Base-by-base conservation (phyloP, 2,329 filamentous ascomycete genomes). In the Pezicula neosporulosa region DNA sequence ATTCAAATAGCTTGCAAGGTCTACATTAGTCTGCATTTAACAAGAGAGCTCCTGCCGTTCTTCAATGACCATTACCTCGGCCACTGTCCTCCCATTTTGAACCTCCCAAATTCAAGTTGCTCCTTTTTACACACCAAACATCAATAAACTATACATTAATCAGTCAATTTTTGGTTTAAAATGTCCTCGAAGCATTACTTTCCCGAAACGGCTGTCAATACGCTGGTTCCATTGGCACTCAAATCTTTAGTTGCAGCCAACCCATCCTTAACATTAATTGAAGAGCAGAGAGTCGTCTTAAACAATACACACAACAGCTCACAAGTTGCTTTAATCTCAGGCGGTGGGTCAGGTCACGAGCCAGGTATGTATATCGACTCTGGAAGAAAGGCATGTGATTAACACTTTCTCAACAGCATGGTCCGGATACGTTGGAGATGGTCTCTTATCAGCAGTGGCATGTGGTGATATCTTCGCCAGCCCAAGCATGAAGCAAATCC, bases 391-490 rank as follows among this genome's bases (percentile, higher is more conserved):
- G 15, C 15, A 7, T 19, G 7, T 4, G 6, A 21, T 6, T 24
- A 13, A 42, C 8, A 21, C 12, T 24, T 8, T 19, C 24, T 18
- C 39, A 12, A 16, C 16, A 44, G 82, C 81, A 55, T 85, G 82
- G 77, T 72, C 79, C 2, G 82, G 82, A 49, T 86, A 85, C 59
- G 83, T 86, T 2, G 83, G 83, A 49, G 63, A 68, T 51, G 83
- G 82, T 62, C 73, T 85, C 68, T 74, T 86, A n/a, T 73, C 80
- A 2, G 81, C 81, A 4, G 77, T 81, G 5, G 82, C 82, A 4
- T 75, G 74, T 4, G 83, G 83, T 41, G 80, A 84, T 60, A 78
- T 86, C 56, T 86, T 86, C 57, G 82, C 83, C 15, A 81, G 77
- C 6, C 83, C 83, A 0, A 82, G 78, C 52, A 82, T 82, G 10